Evolutionary conservation across 1,139 yeast species (phyloP).

Genomic region (Nadsonia starkeyi-henricii): DNA sequence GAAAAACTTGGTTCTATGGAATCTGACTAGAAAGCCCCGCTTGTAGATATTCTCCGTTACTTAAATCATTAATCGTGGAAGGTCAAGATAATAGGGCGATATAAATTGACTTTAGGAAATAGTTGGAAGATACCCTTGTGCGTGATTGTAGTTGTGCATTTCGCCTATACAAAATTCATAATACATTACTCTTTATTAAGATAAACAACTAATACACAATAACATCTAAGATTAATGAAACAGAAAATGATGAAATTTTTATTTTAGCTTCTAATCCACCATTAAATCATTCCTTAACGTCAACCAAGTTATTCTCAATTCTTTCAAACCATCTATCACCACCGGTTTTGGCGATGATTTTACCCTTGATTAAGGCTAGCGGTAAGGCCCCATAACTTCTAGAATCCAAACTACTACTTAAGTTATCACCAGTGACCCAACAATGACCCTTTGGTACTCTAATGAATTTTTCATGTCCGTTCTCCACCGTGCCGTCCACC

Average conservation of each 20-base stretch:
- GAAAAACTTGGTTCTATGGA: conserved; percentile 74
- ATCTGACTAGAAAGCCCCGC: conserved; percentile 82
- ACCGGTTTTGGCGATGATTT: conserved; percentile 41
- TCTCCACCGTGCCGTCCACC: conserved; percentile 45
- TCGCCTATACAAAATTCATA: no score
- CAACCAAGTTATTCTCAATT: neutral
- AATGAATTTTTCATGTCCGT: conserved; percentile 34
- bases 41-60: no score
- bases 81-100: no score
- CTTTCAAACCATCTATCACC: neutral
- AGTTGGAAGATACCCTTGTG: no score
- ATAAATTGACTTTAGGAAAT: no score
- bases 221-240: no score
- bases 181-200: no score
- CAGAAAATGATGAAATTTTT: no score
- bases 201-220: no score
- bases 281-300: neutral
- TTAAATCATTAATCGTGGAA: no score
- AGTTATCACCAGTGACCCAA: conserved; percentile 94
- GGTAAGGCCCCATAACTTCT: conserved; percentile 82
- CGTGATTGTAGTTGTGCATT: no score
- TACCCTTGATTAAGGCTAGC: conserved; percentile 76
- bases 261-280: no score
- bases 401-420: conserved; percentile 81
- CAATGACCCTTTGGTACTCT: conserved; percentile 64